Base-by-base conservation (phyloP, 2,329 filamentous ascomycete genomes). In the Cercospora janseana region DNA sequence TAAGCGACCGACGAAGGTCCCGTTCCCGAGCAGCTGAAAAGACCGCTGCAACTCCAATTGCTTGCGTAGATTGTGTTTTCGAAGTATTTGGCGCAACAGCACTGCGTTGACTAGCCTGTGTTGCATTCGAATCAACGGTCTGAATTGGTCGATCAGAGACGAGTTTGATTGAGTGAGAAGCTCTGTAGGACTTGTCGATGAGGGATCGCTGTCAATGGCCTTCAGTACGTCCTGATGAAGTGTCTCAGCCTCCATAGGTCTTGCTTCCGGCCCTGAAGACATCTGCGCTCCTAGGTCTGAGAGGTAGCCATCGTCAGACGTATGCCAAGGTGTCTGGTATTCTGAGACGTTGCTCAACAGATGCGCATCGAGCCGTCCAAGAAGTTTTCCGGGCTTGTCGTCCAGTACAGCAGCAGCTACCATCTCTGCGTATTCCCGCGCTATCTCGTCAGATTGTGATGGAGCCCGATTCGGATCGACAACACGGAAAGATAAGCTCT, bases 11-110 rank as follows among this genome's bases (percentile, higher is more conserved):
- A 86, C 83, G 66, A 96, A 96, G 12, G 88, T 76, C 4, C 90
- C 90, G 60, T 93, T 90, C 2, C 89, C 87, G 5, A 97, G 75
- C 1, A 97, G 77, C 45, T 94, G 87, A 57, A 93, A 96, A 34
- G 85, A 80, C 52, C 81, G 82, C 62, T 95, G 89, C 1, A 95
- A 65, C 4, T 77, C 75, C 0, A 97, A 72, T 63, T 97, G 90
- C 1, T 79, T 73, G 12, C 81, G 79, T 3, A 98, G 70, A 7
- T 81, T 74, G 63, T 95, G 87, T 4, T 82, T 76, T 13, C 79
- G 79, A 65, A 96, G 94, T 15, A 97, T 79, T 6, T 94, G 73
- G 13, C 81, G 77, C 60, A 95, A 79, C 49, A 87, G 87, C 45
- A 87, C 85, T 23, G 81, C 81, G 58, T 91, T 93, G 28, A 95